A percentile compares a stretch with the other conserved stretches of the same genome.
Evolutionary conservation across 1,284 basidiomycete genomes (phyloP).

Genomic region (Moesziomyces parantarcticus): DNA sequence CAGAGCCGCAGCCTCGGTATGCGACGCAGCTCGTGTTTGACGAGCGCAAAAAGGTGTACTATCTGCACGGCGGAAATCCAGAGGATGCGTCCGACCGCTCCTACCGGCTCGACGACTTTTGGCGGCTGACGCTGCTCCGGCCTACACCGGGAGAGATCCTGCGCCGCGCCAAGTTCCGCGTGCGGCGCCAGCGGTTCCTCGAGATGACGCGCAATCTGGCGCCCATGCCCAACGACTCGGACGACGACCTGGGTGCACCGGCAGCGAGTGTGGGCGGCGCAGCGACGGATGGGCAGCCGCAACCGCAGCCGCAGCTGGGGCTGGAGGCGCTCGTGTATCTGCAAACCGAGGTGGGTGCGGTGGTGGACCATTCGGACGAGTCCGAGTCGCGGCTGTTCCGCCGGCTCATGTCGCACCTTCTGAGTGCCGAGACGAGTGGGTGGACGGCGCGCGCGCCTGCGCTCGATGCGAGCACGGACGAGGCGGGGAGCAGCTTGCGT

Average conservation of each 20-base stretch:
- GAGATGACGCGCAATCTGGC: constrained; percentile 53
- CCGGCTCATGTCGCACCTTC: constrained; percentile 65
- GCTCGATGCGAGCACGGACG: constrained; percentile 10
- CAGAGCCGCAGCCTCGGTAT: constrained; percentile 56
- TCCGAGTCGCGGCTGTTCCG: constrained; percentile 63
- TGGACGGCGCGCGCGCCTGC: background rate
- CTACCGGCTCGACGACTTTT: constrained; percentile 64
- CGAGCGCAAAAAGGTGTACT: constrained; percentile 60
- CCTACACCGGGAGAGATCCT: constrained; percentile 65
- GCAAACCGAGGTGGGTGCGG: constrained; percentile 65
- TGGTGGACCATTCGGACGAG: constrained; percentile 65
- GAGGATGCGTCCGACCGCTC: constrained; percentile 29
- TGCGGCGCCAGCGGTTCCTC: constrained; percentile 65
- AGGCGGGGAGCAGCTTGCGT: background rate
- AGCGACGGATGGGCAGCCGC: constrained; percentile 15
- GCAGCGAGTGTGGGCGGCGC: background rate
- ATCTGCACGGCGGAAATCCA: constrained; percentile 68
- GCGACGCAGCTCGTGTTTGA: constrained; percentile 67
- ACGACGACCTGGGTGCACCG: constrained; percentile 17
- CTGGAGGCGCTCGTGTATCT: constrained; percentile 67
- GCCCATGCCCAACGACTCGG: constrained; percentile 26
- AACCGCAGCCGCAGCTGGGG: constrained; percentile 45
- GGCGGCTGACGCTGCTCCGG: constrained; percentile 62
- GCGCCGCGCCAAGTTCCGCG: constrained; percentile 63
- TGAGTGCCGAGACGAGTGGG: constrained; percentile 20